These are phyloP conservation scores for Plasmodium adleri DNA, from an alignment of 169 alveolate species.

Conservation along the genomic window DNA sequence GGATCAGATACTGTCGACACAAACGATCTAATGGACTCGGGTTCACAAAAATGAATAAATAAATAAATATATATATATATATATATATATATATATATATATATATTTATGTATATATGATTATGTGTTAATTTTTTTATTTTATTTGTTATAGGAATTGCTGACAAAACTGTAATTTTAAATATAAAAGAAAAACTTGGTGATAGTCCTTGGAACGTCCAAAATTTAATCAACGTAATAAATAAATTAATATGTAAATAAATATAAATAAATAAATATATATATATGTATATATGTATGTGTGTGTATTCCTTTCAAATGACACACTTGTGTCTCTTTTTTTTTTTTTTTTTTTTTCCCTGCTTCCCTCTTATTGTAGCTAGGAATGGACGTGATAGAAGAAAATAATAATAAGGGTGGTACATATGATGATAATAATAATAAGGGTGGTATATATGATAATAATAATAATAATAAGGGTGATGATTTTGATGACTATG, in stretches of 20 bases:
- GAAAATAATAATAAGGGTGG: not conserved
- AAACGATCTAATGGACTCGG: slow-evolving; percentile 43
- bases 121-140: not conserved
- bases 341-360: not conserved
- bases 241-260: not conserved
- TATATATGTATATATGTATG: too few relatives aligned
- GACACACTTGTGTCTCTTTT: not conserved
- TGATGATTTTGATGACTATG: not conserved
- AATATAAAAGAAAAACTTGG: slow-evolving; percentile 64
- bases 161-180: slow-evolving; percentile 32
- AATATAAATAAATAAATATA: too few relatives aligned
- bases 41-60: slow-evolving; percentile 5
- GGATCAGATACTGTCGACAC: slow-evolving; percentile 65
- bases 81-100: too few relatives aligned
- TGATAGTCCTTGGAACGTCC: slow-evolving; percentile 57
- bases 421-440: not conserved
- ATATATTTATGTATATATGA: not conserved
- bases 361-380: not conserved
- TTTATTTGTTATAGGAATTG: slow-evolving; percentile 32
- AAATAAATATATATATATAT: not conserved
- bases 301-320: too few relatives aligned
- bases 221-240: slow-evolving; percentile 57
- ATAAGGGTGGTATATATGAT: not conserved
- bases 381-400: slow-evolving; percentile 41
- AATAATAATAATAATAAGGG: not conserved